These are phyloP conservation scores for Sphaerostilbella broomeana DNA, from an alignment of 2,329 filamentous ascomycete genomes.

Conservation along the genomic window DNA sequence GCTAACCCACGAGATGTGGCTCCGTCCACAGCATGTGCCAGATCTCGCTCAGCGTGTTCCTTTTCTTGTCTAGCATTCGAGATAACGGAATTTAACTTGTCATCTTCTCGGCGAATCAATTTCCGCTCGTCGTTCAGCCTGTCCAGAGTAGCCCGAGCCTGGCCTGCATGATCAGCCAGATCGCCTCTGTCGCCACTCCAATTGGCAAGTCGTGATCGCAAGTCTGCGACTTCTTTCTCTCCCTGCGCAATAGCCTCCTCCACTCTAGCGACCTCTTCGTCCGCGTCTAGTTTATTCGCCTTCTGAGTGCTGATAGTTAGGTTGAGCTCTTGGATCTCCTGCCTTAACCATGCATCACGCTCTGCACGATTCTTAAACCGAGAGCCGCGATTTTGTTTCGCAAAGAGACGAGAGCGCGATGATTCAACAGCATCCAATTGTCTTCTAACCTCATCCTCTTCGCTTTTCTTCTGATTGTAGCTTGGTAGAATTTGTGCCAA, in stretches of 20 bases:
- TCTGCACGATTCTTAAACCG: conserved; percentile 85
- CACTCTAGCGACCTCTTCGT: conserved; percentile 71
- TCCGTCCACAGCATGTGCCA: conserved; percentile 83
- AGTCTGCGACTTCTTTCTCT: conserved; percentile 63
- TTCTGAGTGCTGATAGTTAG: conserved; percentile 71
- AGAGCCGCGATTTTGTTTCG: conserved; percentile 83
- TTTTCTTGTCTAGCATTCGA: conserved; percentile 69
- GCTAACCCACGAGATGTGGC: conserved; percentile 80
- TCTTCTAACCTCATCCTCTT: conserved; percentile 64
- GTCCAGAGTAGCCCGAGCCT: conserved; percentile 72
- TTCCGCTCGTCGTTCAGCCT: conserved; percentile 81
- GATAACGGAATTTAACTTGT: conserved; percentile 74
- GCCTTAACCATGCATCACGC: conserved; percentile 73
- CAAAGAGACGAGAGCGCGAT: conserved; percentile 70
- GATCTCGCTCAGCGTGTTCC: conserved; percentile 66
- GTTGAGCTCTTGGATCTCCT: conserved; percentile 75
- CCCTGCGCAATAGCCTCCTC: conserved; percentile 64
- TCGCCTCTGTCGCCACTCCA: conserved; percentile 68
- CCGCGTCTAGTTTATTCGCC: conserved; percentile 74
- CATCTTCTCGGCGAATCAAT: conserved; percentile 80
- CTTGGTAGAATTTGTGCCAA: conserved; percentile 68
- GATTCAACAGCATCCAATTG: conserved; percentile 72
- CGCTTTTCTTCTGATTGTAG: conserved; percentile 64
- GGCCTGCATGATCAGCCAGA: conserved; percentile 66
- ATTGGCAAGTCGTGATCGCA: conserved; percentile 69